phyloP scores from a whole-genome alignment of 495 filamentous ascomycete genomes.

The Podospora australis region DNA sequence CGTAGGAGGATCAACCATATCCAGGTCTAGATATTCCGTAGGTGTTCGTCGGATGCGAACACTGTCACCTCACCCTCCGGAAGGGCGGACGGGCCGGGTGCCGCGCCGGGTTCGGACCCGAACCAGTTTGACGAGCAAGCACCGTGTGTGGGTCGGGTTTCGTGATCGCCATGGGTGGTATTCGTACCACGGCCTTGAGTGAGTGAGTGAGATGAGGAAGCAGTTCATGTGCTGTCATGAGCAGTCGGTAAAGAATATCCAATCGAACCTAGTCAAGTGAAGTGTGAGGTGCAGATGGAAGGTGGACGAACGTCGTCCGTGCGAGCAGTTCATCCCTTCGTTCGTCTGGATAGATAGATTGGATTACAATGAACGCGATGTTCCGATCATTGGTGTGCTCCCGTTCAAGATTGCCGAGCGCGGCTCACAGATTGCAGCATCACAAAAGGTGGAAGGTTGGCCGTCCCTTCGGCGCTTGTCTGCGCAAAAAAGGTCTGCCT shows the following conservation, averaged over 20 bases:
- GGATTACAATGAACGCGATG: not conserved
- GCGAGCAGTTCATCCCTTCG: no score
- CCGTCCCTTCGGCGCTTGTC: constrained; percentile 10
- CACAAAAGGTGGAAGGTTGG: not conserved
- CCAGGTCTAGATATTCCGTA: not conserved
- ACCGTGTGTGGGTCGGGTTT: constrained; percentile 3
- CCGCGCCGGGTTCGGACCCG: constrained; percentile 16
- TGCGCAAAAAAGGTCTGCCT: constrained; percentile 9
- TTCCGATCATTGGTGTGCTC: not conserved
- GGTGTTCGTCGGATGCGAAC: constrained; percentile 6
- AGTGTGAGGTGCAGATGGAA: not conserved
- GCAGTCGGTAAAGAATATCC: not conserved
- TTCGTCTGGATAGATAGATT: not conserved
- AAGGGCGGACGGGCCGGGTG: constrained; percentile 8
- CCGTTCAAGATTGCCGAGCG: constrained; percentile 15
- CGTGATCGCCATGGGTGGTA: no score
- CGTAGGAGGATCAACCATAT: not conserved
- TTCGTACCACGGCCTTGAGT: not conserved
- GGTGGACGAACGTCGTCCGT: not conserved
- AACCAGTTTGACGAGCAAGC: constrained; percentile 3
- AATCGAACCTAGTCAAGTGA: not conserved
- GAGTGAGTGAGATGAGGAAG: no score
- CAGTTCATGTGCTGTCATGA: not conserved
- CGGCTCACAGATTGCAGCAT: constrained; percentile 14
- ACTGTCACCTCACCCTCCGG: constrained; percentile 5